Evolutionary conservation across 2,329 filamentous ascomycete species (phyloP), one percentile per base, ranked within the genome.

Genomic region (Sporothrix protearum): DNA sequence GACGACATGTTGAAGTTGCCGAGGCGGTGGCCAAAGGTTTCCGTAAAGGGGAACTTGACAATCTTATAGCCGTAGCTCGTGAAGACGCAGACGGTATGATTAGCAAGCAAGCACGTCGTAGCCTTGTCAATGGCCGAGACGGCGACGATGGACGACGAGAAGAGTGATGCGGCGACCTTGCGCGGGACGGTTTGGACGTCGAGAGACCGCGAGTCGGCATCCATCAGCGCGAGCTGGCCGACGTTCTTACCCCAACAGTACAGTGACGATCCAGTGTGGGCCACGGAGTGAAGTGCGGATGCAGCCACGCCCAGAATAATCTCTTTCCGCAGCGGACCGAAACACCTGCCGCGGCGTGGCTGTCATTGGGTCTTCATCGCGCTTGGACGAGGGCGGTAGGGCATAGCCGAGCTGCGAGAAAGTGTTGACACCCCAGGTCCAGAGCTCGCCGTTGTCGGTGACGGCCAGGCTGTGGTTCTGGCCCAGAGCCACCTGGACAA

Each of bases 191-290:
- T 82, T 78, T 98, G 96, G n/a, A 91, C 83, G 76, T 96, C 92
- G 5, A 98, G 86, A 0, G 94, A 97, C 61, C 94, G 89, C 33
- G 96, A 96, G 80, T 98, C 95, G 0, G 96, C 95, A 79, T 97
- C 96, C 82, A 97, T 94, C 69, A 99, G 86, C 5, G 94, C 96
- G 63, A 99, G 86, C 79, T 99, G 96, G 1, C 96, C 96, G 76
- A 94, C 89, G 76, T 98, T 99, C 77, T 96, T 96, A 28, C 96
- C 96, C 85, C 97, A 99, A 1, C 93, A 97, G 78, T 92, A 99
- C 0, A 99, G 82, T 0, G 93, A 92, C 0, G 89, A 88, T 0
- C 87, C 85, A 0, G 93, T 97, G 77, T 96, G 92, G 0, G 93
- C 93, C 2, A 96, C 94, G 0, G 96, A 98, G 80, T 99, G 96